phyloP scores from a whole-genome alignment of 495 filamentous ascomycete species.

The Elasticomyces elasticus region DNA sequence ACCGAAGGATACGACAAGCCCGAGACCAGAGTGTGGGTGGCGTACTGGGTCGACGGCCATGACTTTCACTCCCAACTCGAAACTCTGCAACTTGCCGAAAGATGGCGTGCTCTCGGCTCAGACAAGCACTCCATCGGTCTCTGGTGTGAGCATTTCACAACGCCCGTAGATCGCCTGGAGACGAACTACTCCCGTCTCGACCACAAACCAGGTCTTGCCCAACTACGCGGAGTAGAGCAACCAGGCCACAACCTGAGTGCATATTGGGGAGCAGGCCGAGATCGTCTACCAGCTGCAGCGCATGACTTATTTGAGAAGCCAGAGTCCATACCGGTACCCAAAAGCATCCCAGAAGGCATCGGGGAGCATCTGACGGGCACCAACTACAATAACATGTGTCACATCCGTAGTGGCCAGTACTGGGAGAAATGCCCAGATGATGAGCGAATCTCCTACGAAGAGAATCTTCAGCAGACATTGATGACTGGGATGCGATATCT shows the following conservation, averaged over 20 bases:
- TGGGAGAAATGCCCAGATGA: conserved; percentile 1
- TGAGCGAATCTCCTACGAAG: conserved; percentile 6
- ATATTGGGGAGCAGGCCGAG: conserved; percentile 10
- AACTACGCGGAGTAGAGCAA: not conserved
- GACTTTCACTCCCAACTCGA: not conserved
- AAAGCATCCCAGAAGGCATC: not conserved
- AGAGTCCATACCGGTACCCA: not conserved
- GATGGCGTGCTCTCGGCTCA: not conserved
- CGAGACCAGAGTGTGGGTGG: conserved; percentile 10
- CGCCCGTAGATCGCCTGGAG: conserved; percentile 4
- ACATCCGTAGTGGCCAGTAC: conserved; percentile 10
- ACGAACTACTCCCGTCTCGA: conserved; percentile 9
- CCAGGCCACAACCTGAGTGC: conserved; percentile 4
- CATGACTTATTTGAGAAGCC: conserved; percentile 1
- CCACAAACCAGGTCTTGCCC: conserved; percentile 7
- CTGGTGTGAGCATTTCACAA: conserved; percentile 9
- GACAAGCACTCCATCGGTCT: not conserved
- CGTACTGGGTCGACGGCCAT: conserved; percentile 1
- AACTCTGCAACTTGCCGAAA: not conserved
- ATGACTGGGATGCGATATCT: conserved; percentile 9
- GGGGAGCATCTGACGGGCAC: conserved; percentile 4
- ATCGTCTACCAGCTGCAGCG: conserved; percentile 3
- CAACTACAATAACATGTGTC: conserved; percentile 12
- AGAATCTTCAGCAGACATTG: conserved; percentile 2
- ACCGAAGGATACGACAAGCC: conserved; percentile 5